Evolutionary conservation across 768 basidiomycete genomes (phyloP), one percentile per base, ranked within the genome.

Genomic region (Serendipita sp.): DNA sequence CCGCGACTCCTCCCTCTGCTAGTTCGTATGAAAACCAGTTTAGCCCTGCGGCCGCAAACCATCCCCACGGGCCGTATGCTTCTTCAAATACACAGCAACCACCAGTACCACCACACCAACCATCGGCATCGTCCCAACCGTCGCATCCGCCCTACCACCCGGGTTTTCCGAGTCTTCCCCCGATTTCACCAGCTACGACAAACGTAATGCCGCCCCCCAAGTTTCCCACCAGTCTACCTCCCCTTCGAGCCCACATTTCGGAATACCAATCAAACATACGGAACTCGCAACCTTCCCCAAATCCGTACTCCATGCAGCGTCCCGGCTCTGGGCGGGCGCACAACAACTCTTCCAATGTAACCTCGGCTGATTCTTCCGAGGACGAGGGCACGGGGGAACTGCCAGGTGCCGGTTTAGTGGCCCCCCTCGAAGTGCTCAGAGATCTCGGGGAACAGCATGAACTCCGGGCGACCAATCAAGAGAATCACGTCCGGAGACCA

Each of bases 361-460:
- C 85, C 6, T 90, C 87, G 67, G 83, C 86, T 10, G 84, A 91
- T 72, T 89, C 89, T 0, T 87, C 88, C 43, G 90, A 91, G 70
- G 72, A 82, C n/a, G 91, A 91, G 60, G 85, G 86, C 16, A 90
- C 87, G 71, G 65, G 64, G 31, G 67, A 69, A 62, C 74, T 92
- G 13, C 90, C 91, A 0, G 86, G 86, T 43, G 81, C 80, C 44
- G 88, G 91, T 55, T 80, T 92, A 53, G 83, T 90, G 63, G 90
- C 89, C 6, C 91, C 91, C 60, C 88, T 87, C 84, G 88, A 90
- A 74, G 89, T 91, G 45, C 76, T 91, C 62, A 78, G 87, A 67
- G 86, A 87, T 53, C 74, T 91, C 65, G 88, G 88, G 43, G 87
- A 88, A 75, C 87, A 88, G 34, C 88, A 88, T 40, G 84, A 83